Evolutionary conservation across 306 rosid genomes (phyloP).

Genomic region (Lathyrus tuberosus): DNA sequence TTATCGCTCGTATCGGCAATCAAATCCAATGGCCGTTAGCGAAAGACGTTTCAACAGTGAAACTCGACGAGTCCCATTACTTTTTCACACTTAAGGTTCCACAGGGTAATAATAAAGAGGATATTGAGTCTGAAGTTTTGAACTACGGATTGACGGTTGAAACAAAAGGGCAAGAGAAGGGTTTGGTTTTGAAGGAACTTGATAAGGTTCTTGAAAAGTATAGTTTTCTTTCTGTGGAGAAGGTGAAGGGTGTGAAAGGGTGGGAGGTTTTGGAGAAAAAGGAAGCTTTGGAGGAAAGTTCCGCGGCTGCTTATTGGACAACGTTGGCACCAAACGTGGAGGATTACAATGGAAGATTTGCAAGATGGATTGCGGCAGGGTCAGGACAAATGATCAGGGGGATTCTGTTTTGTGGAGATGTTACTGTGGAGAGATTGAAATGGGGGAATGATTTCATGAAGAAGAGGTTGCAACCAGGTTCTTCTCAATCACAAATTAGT

Average conservation of each 20-base stretch:
- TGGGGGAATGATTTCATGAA: conserved; percentile 81
- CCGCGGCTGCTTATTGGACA: conserved; percentile 87
- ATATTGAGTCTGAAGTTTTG: conserved; percentile 55
- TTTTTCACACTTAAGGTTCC: conserved; percentile 72
- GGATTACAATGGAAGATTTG: conserved; percentile 64
- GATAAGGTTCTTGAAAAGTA: conserved; percentile 66
- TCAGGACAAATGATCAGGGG: conserved; percentile 84
- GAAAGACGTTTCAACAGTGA: conserved; percentile 72
- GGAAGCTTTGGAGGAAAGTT: conserved; percentile 52
- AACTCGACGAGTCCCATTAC: conserved; percentile 76
- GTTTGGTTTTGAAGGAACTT: conserved; percentile 50
- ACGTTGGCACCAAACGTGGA: conserved; percentile 93
- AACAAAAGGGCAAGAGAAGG: conserved; percentile 54
- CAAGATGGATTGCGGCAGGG: conserved; percentile 75
- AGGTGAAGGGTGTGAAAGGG: conserved; percentile 42
- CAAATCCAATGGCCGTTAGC: conserved; percentile 84
- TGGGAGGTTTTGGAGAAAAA: conserved; percentile 65
- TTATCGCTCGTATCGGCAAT: conserved; percentile 67
- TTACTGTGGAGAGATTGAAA: conserved; percentile 75
- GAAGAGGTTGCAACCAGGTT: conserved; percentile 55
- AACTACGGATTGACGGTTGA: conserved; percentile 77
- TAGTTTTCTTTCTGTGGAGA: conserved; percentile 65
- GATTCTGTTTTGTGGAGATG: conserved; percentile 85
- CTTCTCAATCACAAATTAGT: conserved; percentile 55
- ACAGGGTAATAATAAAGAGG: background rate